phyloP scores from a whole-genome alignment of 1,139 yeast genomes.

The Sporopachydermia cereana region DNA sequence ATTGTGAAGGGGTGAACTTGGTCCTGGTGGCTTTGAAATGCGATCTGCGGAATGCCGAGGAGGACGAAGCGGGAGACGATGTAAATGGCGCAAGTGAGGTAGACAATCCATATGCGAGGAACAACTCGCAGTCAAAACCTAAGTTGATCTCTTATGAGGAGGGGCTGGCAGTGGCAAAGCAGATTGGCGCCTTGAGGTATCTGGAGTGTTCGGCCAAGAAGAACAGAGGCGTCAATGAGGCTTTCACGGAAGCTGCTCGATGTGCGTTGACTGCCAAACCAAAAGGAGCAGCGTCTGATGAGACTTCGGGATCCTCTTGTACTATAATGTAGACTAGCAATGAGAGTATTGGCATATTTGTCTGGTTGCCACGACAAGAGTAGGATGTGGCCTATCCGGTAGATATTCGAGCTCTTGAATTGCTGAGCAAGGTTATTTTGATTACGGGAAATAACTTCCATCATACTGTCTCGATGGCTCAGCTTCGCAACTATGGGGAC shows the following conservation, averaged over 20 bases:
- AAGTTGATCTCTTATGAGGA: conserved; percentile 67
- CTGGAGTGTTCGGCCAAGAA: conserved; percentile 91
- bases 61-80: conserved; percentile 17
- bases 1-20: conserved; percentile 91
- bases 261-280: conserved; percentile 89
- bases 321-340: neutral
- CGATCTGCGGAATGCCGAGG: conserved; percentile 60
- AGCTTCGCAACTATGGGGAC: no score
- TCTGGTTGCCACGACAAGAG: no score
- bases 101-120: conserved; percentile 21
- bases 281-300: conserved; percentile 53
- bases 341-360: no score
- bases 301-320: conserved; percentile 12
- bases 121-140: conserved; percentile 22
- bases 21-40: conserved; percentile 92
- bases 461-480: no score
- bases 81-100: conserved; percentile 18
- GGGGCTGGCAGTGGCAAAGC: conserved; percentile 77
- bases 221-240: conserved; percentile 92
- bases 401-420: no score
- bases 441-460: no score
- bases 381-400: no score
- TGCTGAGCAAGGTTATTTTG: no score
- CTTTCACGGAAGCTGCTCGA: conserved; percentile 93
- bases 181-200: conserved; percentile 74